These are phyloP conservation scores for Paraconiothyrium brasiliense DNA, from an alignment of 2,329 filamentous ascomycete species.

Conservation along the genomic window DNA sequence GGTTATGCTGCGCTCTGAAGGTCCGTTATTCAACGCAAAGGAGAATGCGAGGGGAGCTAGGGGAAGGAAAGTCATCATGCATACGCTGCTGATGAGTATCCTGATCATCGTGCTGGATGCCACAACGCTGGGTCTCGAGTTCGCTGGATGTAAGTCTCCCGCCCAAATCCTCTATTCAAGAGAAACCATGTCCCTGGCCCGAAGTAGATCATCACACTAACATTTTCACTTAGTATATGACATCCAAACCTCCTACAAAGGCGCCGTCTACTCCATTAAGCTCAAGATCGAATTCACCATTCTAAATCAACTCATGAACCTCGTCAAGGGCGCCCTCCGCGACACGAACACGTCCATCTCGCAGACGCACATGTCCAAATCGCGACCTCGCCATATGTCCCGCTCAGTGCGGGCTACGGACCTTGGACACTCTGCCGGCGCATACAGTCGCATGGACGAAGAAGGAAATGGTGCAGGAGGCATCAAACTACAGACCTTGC, in stretches of 20 bases:
- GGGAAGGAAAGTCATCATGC: conserved; percentile 30
- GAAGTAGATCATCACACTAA: background rate
- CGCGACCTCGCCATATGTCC: background rate
- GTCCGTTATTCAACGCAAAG: conserved; percentile 12
- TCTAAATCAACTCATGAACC: conserved; percentile 51
- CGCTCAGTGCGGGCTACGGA: conserved; percentile 6
- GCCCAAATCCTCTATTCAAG: background rate
- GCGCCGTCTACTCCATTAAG: conserved; percentile 55
- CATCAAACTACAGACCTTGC: conserved; percentile 22
- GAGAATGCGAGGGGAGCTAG: conserved; percentile 17
- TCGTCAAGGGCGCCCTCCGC: conserved; percentile 23
- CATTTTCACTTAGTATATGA: conserved; percentile 24
- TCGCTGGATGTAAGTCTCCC: conserved; percentile 33
- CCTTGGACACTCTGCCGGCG: conserved; percentile 19
- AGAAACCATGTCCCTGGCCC: too few relatives aligned
- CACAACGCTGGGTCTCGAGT: conserved; percentile 51
- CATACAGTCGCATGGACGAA: conserved; percentile 31
- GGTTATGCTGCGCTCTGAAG: conserved; percentile 18
- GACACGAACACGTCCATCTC: conserved; percentile 1
- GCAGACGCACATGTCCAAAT: conserved; percentile 6
- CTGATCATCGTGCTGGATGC: conserved; percentile 53
- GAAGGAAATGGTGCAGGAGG: background rate
- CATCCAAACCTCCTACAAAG: conserved; percentile 46
- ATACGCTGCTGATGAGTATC: conserved; percentile 50
- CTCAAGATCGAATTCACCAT: conserved; percentile 64